Evolutionary conservation across 2,329 filamentous ascomycete species (phyloP), one percentile per base, ranked within the genome.

Genomic region (Incumbomyces lentus): DNA sequence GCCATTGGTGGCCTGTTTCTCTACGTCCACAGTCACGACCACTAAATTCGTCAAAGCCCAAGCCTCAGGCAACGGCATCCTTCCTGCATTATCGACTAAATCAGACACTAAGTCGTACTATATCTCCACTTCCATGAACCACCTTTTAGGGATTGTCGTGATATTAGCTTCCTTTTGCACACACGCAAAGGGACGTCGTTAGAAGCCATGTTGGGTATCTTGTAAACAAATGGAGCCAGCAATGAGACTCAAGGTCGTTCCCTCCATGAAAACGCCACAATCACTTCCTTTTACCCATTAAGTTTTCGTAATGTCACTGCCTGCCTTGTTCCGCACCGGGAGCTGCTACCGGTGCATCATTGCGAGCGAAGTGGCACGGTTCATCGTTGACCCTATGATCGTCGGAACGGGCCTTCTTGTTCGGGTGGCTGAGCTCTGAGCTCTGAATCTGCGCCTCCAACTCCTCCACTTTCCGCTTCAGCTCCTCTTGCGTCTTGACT

Each of bases 391-490:
- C 16, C 17, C 18, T 19, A 13, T 3, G n/a, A 13, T 42, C 36
- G 3, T 39, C 40, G 6, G 33, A 7, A 10, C 37, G 35, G 10
- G 49, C 40, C 42, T 47, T 52, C 45, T 57, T 57, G n/a, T 43
- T 22, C 35, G 48, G 50, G 17, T 49, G 55, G 37, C 44, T 50
- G 26, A 34, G 40, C 17, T 57, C 52, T 13, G 41, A 29, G 10
- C 70, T 66, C 31, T 54, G 55, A 12, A 75, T 51, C 50, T 73
- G 70, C 47, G 62, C 72, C 60, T 90, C 84, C 36, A 88, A 69
- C 55, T 93, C 86, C 48, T 86, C 83, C n/a, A 94, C 70, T 42
- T 84, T 79, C 42, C 84, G 76, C 67, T 93, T 93, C 32, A 94
- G 73, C 48, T 82, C 84, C 49, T 87, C 85, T 64, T 93, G 88